Base-by-base conservation (phyloP, 2,329 filamentous ascomycete genomes). In the Aspergillus caelatus region DNA sequence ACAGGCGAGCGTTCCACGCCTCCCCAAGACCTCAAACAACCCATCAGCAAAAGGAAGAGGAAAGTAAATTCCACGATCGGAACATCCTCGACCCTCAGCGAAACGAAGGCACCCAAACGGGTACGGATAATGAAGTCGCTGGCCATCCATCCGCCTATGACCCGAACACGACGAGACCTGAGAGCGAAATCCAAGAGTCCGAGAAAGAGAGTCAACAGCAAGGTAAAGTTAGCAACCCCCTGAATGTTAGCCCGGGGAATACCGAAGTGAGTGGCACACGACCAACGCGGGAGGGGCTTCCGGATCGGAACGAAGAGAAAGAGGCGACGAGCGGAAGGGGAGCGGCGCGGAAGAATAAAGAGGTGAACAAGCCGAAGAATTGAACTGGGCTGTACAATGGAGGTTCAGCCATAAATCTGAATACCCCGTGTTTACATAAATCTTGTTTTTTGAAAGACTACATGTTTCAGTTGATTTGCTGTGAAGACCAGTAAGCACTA, bases 101-200 rank as follows among this genome's bases (percentile, higher is more conserved):
- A 2, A 87, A 84, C 60, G 91, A 96, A 74, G 87, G 89, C 77
- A 86, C 87, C 62, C 87, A 89, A 73, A 88, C 87, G 57, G 90
- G 87, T 4, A 86, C 86, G 0, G 91, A 88, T 68, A 80, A 88
- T 53, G 83, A 86, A 14, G 84, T 88, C 0, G 82, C 84, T 0
- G 80, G 83, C 34, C 80, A 85, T 62, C 82, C 88, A 48, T 84
- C 88, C 0, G 89, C 93, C 1, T 96, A 91, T 77, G 84, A 92
- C 73, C 87, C 88, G 0, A 78, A 82, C 61, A 86, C 86, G 74
- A 94, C 91, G 30, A 80, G 83, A 23, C 92, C 92, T 0, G 89
- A 93, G 73, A 72, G 78, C 26, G 86, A 88, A 43, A 64, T 75
- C 11, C 64, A 71, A 21, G 74, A 72, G 5, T 72, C 75, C 1